phyloP scores from a whole-genome alignment of 169 alveolate genomes.

The Eimeria maxima region DNA sequence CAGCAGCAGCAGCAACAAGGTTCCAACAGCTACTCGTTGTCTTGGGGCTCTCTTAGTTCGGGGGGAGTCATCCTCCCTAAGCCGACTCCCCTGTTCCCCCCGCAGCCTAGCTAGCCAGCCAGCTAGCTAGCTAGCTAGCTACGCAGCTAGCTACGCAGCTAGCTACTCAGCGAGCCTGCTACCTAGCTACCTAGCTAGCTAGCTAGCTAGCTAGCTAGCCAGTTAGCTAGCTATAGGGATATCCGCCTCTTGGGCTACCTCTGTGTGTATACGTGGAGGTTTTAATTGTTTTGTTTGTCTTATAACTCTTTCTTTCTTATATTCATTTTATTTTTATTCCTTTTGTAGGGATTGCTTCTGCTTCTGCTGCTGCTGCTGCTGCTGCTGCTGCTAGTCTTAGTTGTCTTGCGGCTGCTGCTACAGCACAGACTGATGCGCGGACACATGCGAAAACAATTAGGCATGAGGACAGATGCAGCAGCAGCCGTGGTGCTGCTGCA shows the following conservation, averaged over 20 bases:
- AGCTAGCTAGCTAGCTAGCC: too few species aligned
- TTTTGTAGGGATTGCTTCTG: neutral
- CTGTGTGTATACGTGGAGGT: too few species aligned
- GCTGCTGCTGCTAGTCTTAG: too few species aligned
- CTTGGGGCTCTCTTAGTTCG: slow-evolving; percentile 6
- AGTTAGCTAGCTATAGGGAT: too few species aligned
- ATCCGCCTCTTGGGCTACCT: too few species aligned
- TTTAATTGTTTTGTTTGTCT: neutral
- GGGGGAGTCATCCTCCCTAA: slow-evolving; percentile 4
- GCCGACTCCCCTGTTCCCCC: neutral
- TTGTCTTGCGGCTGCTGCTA: neutral
- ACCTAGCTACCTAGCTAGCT: neutral
- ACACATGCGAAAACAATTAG: too few species aligned
- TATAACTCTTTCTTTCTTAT: too few species aligned
- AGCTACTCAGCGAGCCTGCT: neutral
- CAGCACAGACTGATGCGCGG: too few species aligned
- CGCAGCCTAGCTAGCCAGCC: neutral
- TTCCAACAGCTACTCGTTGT: neutral
- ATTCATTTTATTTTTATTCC: neutral
- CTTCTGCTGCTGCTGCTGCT: neutral
- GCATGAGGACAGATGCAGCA: too few species aligned
- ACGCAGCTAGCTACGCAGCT: neutral
- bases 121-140: neutral
- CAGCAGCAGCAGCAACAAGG: slow-evolving; percentile 29
- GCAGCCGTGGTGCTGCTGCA: neutral